Percentiles rank a stretch among this genome's conserved stretches.
These are phyloP conservation scores for Nematodospora anomalae DNA, from an alignment of 1,139 yeast genomes.

Conservation along the genomic window DNA sequence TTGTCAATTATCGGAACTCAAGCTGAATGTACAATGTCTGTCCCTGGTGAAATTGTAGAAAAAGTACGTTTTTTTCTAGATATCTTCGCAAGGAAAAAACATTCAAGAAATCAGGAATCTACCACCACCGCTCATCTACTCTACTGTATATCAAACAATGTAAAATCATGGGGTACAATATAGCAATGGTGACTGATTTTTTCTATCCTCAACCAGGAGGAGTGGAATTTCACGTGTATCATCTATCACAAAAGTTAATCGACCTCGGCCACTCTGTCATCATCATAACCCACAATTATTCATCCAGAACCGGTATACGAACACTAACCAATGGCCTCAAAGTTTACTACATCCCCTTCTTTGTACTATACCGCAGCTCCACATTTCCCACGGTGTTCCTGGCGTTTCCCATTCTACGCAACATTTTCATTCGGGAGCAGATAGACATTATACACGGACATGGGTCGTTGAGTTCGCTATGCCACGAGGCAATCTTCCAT, in stretches of 20 bases:
- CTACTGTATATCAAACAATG: too few species aligned
- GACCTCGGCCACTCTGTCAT: conserved; percentile 89
- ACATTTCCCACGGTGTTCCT: conserved; percentile 89
- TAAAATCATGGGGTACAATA: conserved; percentile 33
- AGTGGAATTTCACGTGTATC: conserved; percentile 92
- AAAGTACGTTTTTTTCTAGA: too few species aligned
- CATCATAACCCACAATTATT: conserved; percentile 86
- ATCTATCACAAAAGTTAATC: conserved; percentile 71
- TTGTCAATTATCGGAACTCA: too few species aligned
- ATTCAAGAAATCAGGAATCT: conserved; percentile 24
- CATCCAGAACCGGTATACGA: conserved; percentile 77
- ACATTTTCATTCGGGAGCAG: conserved; percentile 79
- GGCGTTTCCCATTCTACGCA: conserved; percentile 80
- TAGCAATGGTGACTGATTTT: conserved; percentile 91
- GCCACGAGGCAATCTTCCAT: conserved; percentile 88
- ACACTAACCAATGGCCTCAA: conserved; percentile 85
- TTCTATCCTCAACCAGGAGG: conserved; percentile 99
- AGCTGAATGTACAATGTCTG: neutral
- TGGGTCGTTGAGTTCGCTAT: conserved; percentile 81
- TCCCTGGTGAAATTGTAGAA: too few species aligned
- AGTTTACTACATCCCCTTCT: conserved; percentile 86
- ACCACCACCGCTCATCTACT: conserved; percentile 40
- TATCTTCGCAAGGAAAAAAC: conserved; percentile 9
- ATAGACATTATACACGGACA: conserved; percentile 95
- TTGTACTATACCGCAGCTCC: conserved; percentile 76